phyloP scores from a whole-genome alignment of 2,329 filamentous ascomycete species.

The Mollisiaceae sp. region DNA sequence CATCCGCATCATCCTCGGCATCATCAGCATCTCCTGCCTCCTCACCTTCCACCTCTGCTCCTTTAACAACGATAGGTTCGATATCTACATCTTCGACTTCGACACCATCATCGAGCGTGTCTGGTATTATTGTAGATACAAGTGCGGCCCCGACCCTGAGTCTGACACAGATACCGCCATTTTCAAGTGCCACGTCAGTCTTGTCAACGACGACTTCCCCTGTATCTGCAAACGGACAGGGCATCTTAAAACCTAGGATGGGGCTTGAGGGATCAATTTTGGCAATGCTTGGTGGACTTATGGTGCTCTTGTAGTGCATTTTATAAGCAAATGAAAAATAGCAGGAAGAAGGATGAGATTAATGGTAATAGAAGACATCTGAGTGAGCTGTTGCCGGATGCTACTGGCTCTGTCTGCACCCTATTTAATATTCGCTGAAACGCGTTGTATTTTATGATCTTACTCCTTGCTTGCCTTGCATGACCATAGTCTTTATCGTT shows the following conservation, averaged over 20 bases:
- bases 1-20: background rate
- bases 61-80: background rate
- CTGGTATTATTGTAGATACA: background rate
- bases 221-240: background rate
- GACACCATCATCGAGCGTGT: background rate
- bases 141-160: background rate
- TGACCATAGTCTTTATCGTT: background rate
- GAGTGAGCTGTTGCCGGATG: background rate
- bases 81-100: conserved; percentile 1
- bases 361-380: background rate
- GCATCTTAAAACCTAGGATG: background rate
- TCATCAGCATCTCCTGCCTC: conserved; percentile 4
- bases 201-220: background rate
- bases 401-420: no score
- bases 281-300: background rate
- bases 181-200: background rate
- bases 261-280: background rate
- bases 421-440: no score
- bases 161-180: no score
- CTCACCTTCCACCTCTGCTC: conserved; percentile 3
- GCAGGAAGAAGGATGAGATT: background rate
- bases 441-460: no score
- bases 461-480: no score
- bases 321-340: background rate
- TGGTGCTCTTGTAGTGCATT: background rate